Conservation (phyloP, 305 asterid species). For the Solanum hybrid region DNA sequence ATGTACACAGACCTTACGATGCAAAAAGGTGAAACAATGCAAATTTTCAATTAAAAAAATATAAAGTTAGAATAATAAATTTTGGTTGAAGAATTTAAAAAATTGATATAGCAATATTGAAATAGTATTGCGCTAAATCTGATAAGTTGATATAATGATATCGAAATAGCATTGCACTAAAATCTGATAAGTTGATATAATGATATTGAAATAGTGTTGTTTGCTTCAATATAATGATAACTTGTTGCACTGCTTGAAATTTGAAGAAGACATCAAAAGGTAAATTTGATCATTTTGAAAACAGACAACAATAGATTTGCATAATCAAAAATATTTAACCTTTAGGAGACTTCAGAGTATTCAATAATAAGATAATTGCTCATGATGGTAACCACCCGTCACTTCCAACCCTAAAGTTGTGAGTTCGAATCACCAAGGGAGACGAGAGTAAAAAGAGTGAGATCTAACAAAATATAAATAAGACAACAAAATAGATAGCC, state of each 20-base stretch:
- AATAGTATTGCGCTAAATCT: not conserved
- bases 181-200: too few relatives aligned
- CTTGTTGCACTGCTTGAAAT: not conserved
- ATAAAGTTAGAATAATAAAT: not conserved
- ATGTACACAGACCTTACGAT: not conserved
- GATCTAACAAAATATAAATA: not conserved
- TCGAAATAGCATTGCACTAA: not conserved
- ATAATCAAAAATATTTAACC: not conserved
- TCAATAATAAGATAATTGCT: not conserved
- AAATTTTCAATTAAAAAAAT: too few relatives aligned
- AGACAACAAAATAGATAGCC: not conserved
- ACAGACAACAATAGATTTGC: not conserved
- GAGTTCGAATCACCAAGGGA: not conserved
- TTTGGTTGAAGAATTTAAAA: not conserved
- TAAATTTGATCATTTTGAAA: too few relatives aligned
- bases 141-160: not conserved
- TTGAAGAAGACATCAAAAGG: not conserved
- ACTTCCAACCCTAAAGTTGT: not conserved
- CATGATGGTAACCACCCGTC: not conserved
- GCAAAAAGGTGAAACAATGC: too few relatives aligned
- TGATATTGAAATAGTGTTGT: not conserved
- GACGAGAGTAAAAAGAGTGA: not conserved
- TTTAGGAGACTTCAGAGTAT: not conserved
- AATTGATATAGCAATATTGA: not conserved
- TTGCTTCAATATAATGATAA: not conserved